Percentiles rank a stretch among this genome's conserved stretches.
Evolutionary conservation across 164 flowering plant genomes (phyloP).

Genomic region (Paratinospora sagittata): DNA sequence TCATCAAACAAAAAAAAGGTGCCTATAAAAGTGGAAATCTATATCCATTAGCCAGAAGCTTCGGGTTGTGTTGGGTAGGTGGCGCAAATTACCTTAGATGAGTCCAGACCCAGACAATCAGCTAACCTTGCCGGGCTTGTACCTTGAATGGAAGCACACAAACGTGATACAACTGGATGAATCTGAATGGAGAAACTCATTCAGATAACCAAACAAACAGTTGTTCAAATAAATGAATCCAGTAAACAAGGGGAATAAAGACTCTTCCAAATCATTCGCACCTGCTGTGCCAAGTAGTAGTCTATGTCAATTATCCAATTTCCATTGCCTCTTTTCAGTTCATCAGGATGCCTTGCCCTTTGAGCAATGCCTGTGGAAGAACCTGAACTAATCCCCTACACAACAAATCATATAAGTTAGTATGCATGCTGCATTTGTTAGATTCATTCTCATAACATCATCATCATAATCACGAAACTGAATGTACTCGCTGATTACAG

Average conservation of each 20-base stretch:
- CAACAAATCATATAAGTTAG: not conserved
- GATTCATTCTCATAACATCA: not conserved
- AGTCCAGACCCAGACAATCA: constrained; percentile 93
- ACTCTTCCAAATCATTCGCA: constrained; percentile 10
- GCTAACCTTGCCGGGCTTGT: constrained; percentile 95
- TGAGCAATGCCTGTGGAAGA: constrained; percentile 79
- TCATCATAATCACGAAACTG: not conserved
- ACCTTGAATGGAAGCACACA: constrained; percentile 92
- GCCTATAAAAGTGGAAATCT: not conserved
- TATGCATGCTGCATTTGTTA: not conserved
- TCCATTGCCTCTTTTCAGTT: constrained; percentile 61
- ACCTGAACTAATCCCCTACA: constrained; percentile 53
- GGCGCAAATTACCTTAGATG: constrained; percentile 64
- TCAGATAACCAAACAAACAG: not conserved
- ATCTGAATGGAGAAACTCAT: constrained; percentile 44
- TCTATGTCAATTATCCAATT: constrained; percentile 91
- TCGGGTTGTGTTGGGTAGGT: not conserved
- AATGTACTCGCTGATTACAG: too few relatives aligned
- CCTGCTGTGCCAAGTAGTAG: constrained; percentile 96
- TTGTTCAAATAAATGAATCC: not conserved
- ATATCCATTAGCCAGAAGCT: not conserved
- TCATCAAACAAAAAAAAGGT: too few relatives aligned
- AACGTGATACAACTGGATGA: constrained; percentile 95
- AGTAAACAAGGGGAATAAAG: not conserved
- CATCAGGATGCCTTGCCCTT: constrained; percentile 98